These are phyloP conservation scores for Trichopus zeylanicus DNA, from an alignment of 116 monocot genomes.

Conservation along the genomic window DNA sequence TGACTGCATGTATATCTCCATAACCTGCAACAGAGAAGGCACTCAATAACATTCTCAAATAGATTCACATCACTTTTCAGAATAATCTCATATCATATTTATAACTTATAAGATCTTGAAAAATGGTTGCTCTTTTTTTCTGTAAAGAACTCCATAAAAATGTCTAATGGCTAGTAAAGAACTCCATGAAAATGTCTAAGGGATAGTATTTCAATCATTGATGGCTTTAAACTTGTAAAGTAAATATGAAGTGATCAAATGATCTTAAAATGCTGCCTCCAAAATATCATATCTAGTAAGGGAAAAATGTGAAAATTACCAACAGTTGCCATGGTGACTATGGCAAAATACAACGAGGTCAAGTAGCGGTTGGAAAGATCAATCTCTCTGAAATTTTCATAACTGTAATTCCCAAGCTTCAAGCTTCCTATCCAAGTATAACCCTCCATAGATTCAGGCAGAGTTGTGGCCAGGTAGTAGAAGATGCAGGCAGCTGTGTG, in stretches of 20 bases:
- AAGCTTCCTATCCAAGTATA: constrained; percentile 94
- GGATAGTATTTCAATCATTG: too few relatives aligned
- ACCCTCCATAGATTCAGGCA: constrained; percentile 66
- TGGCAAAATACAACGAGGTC: constrained; percentile 83
- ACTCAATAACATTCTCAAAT: not conserved
- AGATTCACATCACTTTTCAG: too few relatives aligned
- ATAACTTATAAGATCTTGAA: too few relatives aligned
- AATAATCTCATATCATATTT: too few relatives aligned
- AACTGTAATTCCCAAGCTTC: constrained; percentile 59
- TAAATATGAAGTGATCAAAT: too few relatives aligned
- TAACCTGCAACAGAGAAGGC: constrained; percentile 40
- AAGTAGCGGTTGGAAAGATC: constrained; percentile 61
- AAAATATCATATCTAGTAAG: too few relatives aligned
- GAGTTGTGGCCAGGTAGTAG: constrained; percentile 82
- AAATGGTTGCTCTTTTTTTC: too few relatives aligned
- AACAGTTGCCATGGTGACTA: constrained; percentile 92
- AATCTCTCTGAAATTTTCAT: constrained; percentile 65
- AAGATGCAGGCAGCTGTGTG: constrained; percentile 93
- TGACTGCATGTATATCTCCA: constrained; percentile 98
- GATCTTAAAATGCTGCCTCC: too few relatives aligned
- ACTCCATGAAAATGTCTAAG: too few relatives aligned
- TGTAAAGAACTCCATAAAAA: too few relatives aligned
- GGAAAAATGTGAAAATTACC: constrained; percentile 25
- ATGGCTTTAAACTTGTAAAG: too few relatives aligned
- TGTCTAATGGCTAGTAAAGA: too few relatives aligned